A percentile compares a stretch with the other conserved stretches of the same genome.
These are phyloP conservation scores for Stephania japonica DNA, from an alignment of 164 flowering plant species.

Conservation along the genomic window DNA sequence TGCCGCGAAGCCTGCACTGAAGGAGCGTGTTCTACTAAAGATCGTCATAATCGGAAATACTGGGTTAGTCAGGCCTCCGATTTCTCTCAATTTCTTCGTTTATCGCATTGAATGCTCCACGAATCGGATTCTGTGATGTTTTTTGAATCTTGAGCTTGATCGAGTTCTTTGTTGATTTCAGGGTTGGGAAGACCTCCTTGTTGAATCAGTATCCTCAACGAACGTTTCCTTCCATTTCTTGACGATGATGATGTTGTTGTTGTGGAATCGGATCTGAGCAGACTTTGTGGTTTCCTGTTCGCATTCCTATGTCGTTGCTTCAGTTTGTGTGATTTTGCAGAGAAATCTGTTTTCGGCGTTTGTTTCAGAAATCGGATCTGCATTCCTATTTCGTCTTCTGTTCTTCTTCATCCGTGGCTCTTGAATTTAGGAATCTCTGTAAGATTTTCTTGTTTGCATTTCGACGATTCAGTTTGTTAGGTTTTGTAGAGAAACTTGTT, in stretches of 20 bases:
- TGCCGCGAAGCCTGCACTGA: background rate
- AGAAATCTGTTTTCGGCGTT: background rate
- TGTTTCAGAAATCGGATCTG: no score
- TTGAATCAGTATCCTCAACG: conserved; percentile 83
- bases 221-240: background rate
- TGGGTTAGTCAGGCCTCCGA: background rate
- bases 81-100: background rate
- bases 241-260: conserved; percentile 8
- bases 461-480: background rate
- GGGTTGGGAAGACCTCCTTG: conserved; percentile 86
- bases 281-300: no score
- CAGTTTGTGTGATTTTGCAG: background rate
- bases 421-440: no score
- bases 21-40: background rate
- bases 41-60: background rate
- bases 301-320: background rate
- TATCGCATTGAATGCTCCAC: no score
- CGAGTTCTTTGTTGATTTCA: conserved; percentile 19
- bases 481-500: background rate
- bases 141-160: background rate
- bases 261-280: no score
- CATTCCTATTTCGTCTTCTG: no score
- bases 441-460: background rate
- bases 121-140: background rate
- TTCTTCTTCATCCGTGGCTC: no score